Evolutionary conservation across 139 green algal species (phyloP).

Genomic region (Closterium sp.): DNA sequence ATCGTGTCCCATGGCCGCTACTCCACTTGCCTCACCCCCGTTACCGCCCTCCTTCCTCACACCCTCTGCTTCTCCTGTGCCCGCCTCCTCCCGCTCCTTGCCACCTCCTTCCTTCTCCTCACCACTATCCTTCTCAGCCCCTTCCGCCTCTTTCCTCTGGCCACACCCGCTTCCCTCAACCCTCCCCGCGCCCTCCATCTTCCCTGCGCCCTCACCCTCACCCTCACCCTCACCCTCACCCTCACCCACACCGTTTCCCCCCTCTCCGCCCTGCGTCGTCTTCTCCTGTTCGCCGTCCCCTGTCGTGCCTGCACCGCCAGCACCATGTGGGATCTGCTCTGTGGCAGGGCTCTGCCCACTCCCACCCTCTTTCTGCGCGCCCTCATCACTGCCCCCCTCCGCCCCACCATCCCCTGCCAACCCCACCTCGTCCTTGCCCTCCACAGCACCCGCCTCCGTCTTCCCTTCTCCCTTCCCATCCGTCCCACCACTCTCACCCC

Average conservation of each 20-base stretch:
- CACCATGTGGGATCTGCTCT: too few relatives aligned
- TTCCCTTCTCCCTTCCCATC: background rate
- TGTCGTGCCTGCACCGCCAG: too few relatives aligned
- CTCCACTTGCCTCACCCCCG: background rate
- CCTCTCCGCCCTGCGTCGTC: background rate
- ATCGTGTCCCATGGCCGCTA: too few relatives aligned
- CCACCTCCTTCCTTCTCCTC: background rate
- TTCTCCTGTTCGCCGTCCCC: background rate
- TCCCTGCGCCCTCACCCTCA: background rate
- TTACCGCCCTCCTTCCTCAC: background rate
- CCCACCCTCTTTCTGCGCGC: too few relatives aligned
- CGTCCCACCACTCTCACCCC: background rate
- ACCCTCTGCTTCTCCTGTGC: background rate
- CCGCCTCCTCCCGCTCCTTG: background rate
- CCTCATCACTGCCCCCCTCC: too few relatives aligned
- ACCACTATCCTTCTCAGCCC: background rate
- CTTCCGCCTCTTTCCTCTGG: background rate
- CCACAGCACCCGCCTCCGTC: background rate
- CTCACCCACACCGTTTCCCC: too few relatives aligned
- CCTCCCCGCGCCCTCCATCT: background rate
- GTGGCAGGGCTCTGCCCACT: too few relatives aligned
- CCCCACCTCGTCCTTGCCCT: background rate
- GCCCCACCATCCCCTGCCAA: background rate
- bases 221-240: too few relatives aligned
- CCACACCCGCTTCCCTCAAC: background rate